Evolutionary conservation across 2,329 filamentous ascomycete species (phyloP).

Genomic region (Allantophomopsis lycopodina): DNA sequence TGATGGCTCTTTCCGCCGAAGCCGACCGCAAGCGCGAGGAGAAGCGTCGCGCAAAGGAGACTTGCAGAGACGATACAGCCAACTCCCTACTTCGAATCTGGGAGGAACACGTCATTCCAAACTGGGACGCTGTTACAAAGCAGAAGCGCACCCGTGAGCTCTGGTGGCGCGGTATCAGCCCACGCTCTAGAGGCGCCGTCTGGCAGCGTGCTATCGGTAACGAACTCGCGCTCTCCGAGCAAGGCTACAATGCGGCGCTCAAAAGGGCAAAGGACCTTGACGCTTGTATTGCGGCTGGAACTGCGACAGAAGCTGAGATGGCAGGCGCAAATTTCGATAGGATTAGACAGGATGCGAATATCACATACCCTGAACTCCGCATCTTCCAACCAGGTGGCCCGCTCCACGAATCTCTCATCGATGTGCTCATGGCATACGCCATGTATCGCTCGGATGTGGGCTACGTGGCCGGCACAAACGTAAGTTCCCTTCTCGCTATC

Average conservation of each 20-base stretch:
- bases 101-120: constrained; percentile 64
- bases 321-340: constrained; percentile 46
- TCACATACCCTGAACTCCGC: constrained; percentile 57
- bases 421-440: constrained; percentile 65
- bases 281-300: constrained; percentile 15
- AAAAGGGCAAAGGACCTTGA: constrained; percentile 51
- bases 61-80: constrained; percentile 37
- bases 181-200: constrained; percentile 40
- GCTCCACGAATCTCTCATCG: constrained; percentile 51
- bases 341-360: constrained; percentile 50
- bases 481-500: constrained; percentile 26
- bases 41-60: constrained; percentile 33
- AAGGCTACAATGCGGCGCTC: constrained; percentile 59
- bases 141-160: constrained; percentile 60
- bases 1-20: constrained; percentile 55
- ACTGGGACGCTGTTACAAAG: constrained; percentile 58
- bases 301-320: constrained; percentile 32
- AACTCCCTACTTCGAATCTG: constrained; percentile 48
- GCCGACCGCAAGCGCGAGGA: constrained; percentile 46
- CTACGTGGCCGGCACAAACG: constrained; percentile 61
- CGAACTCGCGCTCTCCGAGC: constrained; percentile 29
- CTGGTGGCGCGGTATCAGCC: constrained; percentile 71
- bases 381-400: constrained; percentile 46
- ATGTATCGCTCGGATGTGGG: constrained; percentile 77
- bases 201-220: constrained; percentile 20